Evolutionary conservation across 2,329 filamentous ascomycete genomes (phyloP).

Genomic region (Aureobasidium subglaciale): DNA sequence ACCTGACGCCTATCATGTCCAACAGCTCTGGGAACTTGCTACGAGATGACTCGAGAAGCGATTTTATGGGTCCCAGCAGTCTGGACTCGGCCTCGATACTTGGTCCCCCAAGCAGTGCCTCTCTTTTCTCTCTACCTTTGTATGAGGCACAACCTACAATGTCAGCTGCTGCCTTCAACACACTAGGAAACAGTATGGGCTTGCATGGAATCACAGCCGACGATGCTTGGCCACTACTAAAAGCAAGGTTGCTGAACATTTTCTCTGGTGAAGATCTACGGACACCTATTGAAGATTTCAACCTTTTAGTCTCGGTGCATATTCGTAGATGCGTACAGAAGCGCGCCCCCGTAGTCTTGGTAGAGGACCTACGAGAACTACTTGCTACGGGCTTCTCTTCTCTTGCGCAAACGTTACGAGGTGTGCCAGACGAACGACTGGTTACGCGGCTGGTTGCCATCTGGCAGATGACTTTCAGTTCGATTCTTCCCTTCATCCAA

Average conservation of each 20-base stretch:
- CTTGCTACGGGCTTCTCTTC: constrained; percentile 76
- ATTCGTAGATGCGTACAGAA: constrained; percentile 71
- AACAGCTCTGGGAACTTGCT: constrained; percentile 22
- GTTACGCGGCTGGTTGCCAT: constrained; percentile 86
- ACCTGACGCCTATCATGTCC: constrained; percentile 25
- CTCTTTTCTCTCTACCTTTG: constrained; percentile 26
- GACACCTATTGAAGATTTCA: constrained; percentile 77
- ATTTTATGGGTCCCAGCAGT: constrained; percentile 20
- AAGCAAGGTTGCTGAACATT: constrained; percentile 66
- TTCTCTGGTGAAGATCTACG: constrained; percentile 76
- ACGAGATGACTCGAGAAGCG: constrained; percentile 17
- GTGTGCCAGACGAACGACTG: constrained; percentile 76
- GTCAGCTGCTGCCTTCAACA: constrained; percentile 35
- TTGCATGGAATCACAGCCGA: constrained; percentile 49
- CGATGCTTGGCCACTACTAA: constrained; percentile 76
- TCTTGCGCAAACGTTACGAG: constrained; percentile 73
- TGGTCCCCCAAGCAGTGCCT: constrained; percentile 24
- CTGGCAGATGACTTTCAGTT: constrained; percentile 89
- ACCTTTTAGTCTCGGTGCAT: constrained; percentile 70
- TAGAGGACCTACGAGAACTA: constrained; percentile 71
- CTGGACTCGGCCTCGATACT: constrained; percentile 17
- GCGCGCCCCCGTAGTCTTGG: constrained; percentile 60
- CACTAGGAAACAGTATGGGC: constrained; percentile 41
- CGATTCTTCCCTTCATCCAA: constrained; percentile 86
- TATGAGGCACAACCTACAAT: constrained; percentile 26